A percentile compares a stretch with the other conserved stretches of the same genome.
These are phyloP conservation scores for Candida piceae DNA, from an alignment of 805 yeast genomes.

Conservation along the genomic window DNA sequence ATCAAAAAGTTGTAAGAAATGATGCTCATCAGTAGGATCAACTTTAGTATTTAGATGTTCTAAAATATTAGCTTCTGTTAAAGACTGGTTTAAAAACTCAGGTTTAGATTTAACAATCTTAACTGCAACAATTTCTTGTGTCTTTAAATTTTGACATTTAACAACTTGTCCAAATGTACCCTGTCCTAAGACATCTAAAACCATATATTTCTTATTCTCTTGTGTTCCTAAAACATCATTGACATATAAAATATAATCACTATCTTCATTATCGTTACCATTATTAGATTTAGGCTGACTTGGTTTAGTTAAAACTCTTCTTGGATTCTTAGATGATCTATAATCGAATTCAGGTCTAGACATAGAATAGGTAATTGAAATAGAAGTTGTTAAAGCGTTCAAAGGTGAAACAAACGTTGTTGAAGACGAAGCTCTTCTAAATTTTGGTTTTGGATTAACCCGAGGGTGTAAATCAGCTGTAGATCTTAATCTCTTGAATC, in stretches of 20 bases:
- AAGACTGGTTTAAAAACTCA: slow-evolving; percentile 84
- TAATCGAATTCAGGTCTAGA: slow-evolving; percentile 85
- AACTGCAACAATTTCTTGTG: slow-evolving; percentile 88
- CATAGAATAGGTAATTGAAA: slow-evolving; percentile 75
- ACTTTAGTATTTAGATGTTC: slow-evolving; percentile 73
- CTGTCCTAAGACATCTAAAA: slow-evolving; percentile 85
- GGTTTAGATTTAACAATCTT: slow-evolving; percentile 91
- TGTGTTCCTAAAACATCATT: slow-evolving; percentile 88
- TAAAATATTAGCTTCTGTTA: slow-evolving; percentile 82
- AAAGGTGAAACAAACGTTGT: slow-evolving; percentile 71
- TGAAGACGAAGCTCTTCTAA: slow-evolving; percentile 62
- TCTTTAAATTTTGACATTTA: slow-evolving; percentile 71
- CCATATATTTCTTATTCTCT: slow-evolving; percentile 81
- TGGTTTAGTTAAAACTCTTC: slow-evolving; percentile 89
- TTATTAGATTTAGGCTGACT: slow-evolving; percentile 74
- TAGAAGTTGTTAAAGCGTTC: slow-evolving; percentile 67
- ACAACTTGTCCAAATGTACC: slow-evolving; percentile 99
- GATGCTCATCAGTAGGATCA: slow-evolving; percentile 67
- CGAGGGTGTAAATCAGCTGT: slow-evolving; percentile 57
- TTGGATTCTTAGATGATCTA: slow-evolving; percentile 80
- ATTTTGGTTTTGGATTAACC: slow-evolving; percentile 58
- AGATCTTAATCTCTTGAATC: slow-evolving; percentile 36
- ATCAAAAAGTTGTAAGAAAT: slow-evolving; percentile 74
- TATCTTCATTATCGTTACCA: slow-evolving; percentile 83
- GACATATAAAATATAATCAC: slow-evolving; percentile 89